Conservation (phyloP, 805 yeast genomes). For the Wickerhamiella azymoides region DNA sequence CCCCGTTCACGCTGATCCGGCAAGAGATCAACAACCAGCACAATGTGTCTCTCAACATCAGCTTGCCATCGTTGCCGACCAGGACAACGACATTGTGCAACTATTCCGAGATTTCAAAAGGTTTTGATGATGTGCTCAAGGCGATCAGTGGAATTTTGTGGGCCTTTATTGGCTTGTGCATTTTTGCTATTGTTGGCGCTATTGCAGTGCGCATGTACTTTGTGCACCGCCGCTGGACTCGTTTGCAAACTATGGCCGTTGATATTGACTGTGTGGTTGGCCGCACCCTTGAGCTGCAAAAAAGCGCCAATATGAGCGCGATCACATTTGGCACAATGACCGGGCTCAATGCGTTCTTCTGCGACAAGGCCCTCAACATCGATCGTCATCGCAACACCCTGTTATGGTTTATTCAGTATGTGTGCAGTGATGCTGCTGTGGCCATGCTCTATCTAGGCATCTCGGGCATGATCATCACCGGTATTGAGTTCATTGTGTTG, state of each 20-base stretch:
- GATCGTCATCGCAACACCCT: slow-evolving; percentile 9
- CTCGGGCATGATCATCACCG: slow-evolving; percentile 40
- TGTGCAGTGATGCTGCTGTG: slow-evolving; percentile 40
- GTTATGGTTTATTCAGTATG: slow-evolving; percentile 38
- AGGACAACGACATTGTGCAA: slow-evolving; percentile 8
- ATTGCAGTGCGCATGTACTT: slow-evolving; percentile 8
- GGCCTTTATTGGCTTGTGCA: slow-evolving; percentile 10
- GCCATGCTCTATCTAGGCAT: slow-evolving; percentile 39
- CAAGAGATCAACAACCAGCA: slow-evolving; percentile 23
- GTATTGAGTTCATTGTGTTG: slow-evolving; percentile 38
- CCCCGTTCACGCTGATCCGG: slow-evolving; percentile 45
- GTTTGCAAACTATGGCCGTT: slow-evolving; percentile 9
- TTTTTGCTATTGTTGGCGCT: slow-evolving; percentile 5
- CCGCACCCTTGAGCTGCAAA: slow-evolving; percentile 1
- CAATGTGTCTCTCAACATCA: background rate
- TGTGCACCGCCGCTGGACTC: slow-evolving; percentile 8
- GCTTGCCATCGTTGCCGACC: background rate
- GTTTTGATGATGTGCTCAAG: slow-evolving; percentile 1
- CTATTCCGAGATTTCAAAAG: background rate
- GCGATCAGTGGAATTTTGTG: background rate
- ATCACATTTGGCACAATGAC: slow-evolving; percentile 4
- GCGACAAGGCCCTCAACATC: background rate
- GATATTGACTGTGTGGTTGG: slow-evolving; percentile 6
- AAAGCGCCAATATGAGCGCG: slow-evolving; percentile 5
- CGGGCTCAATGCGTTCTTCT: background rate